Conservation (phyloP, 2,329 filamentous ascomycete species). For the Basipetospora chlamydospora region DNA sequence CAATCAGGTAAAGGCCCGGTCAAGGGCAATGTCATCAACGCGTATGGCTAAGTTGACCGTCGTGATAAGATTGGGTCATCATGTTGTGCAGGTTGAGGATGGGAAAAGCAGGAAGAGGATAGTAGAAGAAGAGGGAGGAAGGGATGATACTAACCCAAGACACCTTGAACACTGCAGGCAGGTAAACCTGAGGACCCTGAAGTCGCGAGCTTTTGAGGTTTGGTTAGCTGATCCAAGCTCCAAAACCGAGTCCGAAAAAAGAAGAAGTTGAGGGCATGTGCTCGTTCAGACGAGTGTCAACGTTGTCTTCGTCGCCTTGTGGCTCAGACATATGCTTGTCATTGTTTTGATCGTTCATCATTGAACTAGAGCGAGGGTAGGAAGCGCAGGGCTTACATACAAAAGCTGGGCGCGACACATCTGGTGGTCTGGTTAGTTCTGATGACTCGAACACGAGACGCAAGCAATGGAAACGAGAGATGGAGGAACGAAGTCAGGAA, state of each 20-base stretch:
- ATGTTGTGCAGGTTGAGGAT: conserved; percentile 6
- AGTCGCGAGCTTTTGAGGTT: no score
- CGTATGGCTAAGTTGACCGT: conserved; percentile 34
- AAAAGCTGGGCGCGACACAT: no score
- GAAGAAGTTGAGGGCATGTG: not conserved
- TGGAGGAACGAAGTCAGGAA: conserved; percentile 22
- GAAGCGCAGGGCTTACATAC: conserved; percentile 4
- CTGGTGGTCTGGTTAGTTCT: conserved; percentile 2
- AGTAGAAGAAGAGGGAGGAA: not conserved
- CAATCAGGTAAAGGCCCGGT: conserved; percentile 23
- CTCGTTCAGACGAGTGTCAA: conserved; percentile 3
- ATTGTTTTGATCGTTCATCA: conserved; percentile 43
- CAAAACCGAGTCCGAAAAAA: not conserved
- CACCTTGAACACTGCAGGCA: no score
- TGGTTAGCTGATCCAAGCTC: no score
- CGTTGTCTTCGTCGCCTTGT: conserved; percentile 29
- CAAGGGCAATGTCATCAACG: conserved; percentile 31
- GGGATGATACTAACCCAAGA: not conserved
- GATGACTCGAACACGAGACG: not conserved
- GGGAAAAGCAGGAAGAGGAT: not conserved
- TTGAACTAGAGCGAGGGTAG: conserved; percentile 1
- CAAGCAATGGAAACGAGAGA: conserved; percentile 5
- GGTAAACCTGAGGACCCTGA: no score
- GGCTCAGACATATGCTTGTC: conserved; percentile 99
- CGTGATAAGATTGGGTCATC: conserved; percentile 31